Conservation (phyloP, 768 basidiomycete species). For the Rhodotorula taiwanensis region DNA sequence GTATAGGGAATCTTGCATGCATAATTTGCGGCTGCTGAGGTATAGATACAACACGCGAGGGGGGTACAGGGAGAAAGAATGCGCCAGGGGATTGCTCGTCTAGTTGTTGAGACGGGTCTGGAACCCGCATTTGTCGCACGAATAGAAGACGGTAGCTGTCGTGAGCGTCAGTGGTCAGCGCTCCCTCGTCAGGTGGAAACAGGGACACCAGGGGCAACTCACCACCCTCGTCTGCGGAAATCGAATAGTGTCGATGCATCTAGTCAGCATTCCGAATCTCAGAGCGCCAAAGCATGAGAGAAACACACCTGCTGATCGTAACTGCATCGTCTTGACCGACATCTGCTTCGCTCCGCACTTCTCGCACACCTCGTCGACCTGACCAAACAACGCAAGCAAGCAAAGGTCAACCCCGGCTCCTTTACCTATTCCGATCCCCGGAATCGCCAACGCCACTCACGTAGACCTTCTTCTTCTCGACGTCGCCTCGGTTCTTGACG, state of each 20-base stretch:
- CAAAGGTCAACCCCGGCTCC: neutral
- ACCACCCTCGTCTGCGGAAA: conserved; percentile 33
- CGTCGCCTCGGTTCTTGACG: conserved; percentile 55
- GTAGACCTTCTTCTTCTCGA: conserved; percentile 42
- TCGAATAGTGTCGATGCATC: neutral
- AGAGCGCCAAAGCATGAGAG: neutral
- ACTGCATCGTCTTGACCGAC: conserved; percentile 34
- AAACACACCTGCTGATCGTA: conserved; percentile 30
- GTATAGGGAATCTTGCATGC: no score
- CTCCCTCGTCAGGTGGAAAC: rapidly evolving
- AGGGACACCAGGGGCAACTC: neutral
- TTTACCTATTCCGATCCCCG: neutral
- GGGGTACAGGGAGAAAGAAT: neutral
- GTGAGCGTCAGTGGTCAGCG: neutral
- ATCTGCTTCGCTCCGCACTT: conserved; percentile 34
- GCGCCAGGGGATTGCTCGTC: neutral
- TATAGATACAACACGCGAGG: neutral
- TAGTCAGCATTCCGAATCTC: neutral
- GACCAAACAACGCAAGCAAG: neutral
- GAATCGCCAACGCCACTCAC: neutral
- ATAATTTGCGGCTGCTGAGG: neutral
- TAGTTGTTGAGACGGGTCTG: conserved; percentile 46
- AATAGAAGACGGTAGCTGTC: conserved; percentile 32
- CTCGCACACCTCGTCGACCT: conserved; percentile 88
- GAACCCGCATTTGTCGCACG: conserved; percentile 42